A percentile compares a stretch with the other conserved stretches of the same genome.
phyloP scores from a whole-genome alignment of 2,329 filamentous ascomycete species.

The Paramyrothecium roridum region DNA sequence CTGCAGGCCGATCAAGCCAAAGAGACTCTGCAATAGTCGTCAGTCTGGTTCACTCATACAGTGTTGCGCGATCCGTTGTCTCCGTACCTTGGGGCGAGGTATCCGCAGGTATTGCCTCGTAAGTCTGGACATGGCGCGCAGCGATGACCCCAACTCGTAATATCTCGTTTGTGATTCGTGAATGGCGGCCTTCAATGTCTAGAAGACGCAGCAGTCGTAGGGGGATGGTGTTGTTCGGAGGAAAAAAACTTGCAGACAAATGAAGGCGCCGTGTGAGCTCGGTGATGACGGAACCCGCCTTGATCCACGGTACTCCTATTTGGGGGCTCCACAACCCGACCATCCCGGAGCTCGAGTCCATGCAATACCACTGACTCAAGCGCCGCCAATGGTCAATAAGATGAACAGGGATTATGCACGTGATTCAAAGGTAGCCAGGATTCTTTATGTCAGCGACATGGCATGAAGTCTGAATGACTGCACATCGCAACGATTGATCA shows the following conservation, averaged over 20 bases:
- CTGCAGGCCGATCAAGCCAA: slow-evolving; percentile 81
- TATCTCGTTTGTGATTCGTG: neutral
- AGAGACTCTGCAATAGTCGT: slow-evolving; percentile 62
- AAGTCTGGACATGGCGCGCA: slow-evolving; percentile 28
- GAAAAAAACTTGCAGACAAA: neutral
- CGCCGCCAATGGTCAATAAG: neutral
- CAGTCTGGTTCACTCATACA: slow-evolving; percentile 8
- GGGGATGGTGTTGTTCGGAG: neutral
- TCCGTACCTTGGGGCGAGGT: slow-evolving; percentile 36
- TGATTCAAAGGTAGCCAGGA: neutral
- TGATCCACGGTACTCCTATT: neutral
- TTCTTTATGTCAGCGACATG: too few species aligned
- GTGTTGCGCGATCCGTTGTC: neutral
- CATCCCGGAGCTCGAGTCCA: neutral
- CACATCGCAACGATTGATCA: too few species aligned
- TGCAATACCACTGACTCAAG: neutral
- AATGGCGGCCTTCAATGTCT: too few species aligned
- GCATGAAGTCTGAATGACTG: too few species aligned
- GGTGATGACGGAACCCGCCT: neutral
- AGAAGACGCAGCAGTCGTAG: too few species aligned
- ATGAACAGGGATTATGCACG: neutral
- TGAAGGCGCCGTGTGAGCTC: neutral
- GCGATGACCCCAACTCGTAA: neutral
- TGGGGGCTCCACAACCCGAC: neutral
- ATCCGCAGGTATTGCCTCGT: slow-evolving; percentile 34